Evolutionary conservation across 2,329 filamentous ascomycete genomes (phyloP).

Genomic region (Colletotrichum viniferum): DNA sequence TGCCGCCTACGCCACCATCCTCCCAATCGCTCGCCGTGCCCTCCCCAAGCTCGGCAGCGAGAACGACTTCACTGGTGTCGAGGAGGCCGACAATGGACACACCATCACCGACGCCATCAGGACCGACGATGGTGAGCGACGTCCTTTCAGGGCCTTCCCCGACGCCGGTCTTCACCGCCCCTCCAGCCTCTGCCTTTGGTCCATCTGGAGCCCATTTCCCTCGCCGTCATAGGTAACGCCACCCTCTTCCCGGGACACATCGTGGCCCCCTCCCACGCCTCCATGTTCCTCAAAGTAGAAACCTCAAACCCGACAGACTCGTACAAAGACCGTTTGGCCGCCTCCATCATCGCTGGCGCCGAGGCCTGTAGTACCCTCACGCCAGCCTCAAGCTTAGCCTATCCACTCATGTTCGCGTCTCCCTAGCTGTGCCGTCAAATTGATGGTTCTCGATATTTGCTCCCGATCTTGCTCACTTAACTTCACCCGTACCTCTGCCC

Average conservation of each 20-base stretch:
- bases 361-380: background rate
- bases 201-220: background rate
- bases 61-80: slow-evolving; percentile 91
- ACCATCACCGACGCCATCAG: slow-evolving; percentile 92
- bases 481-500: no score
- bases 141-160: slow-evolving; percentile 99
- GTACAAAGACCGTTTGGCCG: slow-evolving; percentile 15
- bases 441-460: no score
- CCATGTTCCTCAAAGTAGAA: slow-evolving; percentile 14
- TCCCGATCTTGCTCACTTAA: no score
- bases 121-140: slow-evolving; percentile 88
- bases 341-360: slow-evolving; percentile 2
- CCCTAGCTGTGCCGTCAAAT: no score
- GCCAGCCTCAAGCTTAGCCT: background rate
- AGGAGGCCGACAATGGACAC: slow-evolving; percentile 97
- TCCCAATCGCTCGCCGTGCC: slow-evolving; percentile 90
- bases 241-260: background rate
- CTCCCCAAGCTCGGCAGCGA: slow-evolving; percentile 97
- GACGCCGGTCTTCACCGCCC: slow-evolving; percentile 97
- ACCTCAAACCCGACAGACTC: slow-evolving; percentile 13
- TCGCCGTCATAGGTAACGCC: slow-evolving; percentile 15
- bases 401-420: no score
- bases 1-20: slow-evolving; percentile 94
- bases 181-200: slow-evolving; percentile 47
- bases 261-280: background rate